Percentiles rank a stretch among this genome's conserved stretches.
These are phyloP conservation scores for Sonneratia alba DNA, from an alignment of 345 rosid genomes.

Conservation along the genomic window DNA sequence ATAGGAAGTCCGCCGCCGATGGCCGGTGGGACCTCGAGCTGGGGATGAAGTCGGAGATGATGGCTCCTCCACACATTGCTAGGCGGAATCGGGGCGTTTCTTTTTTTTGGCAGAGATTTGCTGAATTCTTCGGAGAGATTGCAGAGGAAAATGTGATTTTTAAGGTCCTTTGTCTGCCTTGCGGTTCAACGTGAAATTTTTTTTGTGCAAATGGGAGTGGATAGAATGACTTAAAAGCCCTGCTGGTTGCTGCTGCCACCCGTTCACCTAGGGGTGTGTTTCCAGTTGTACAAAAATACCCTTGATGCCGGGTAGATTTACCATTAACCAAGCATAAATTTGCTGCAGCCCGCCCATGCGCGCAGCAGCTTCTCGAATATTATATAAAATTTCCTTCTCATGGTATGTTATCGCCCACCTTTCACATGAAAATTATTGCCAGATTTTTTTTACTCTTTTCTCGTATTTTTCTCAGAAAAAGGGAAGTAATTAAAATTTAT, in stretches of 20 bases:
- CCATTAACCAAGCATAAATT: not conserved
- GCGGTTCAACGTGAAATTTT: not conserved
- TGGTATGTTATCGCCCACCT: not conserved
- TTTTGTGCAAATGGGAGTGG: not conserved
- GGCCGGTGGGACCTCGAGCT: conserved; percentile 33
- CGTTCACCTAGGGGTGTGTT: not conserved
- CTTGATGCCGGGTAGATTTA: not conserved
- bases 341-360: too few species aligned
- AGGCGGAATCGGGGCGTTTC: not conserved
- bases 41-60: conserved; percentile 66
- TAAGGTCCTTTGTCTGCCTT: not conserved
- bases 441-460: too few species aligned
- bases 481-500: too few species aligned
- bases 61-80: conserved; percentile 99
- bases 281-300: not conserved
- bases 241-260: not conserved
- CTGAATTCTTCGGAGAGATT: not conserved
- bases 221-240: not conserved
- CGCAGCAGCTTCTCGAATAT: too few species aligned
- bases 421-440: not conserved
- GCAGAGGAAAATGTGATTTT: not conserved
- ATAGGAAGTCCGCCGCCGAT: conserved; percentile 41
- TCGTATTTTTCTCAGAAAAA: too few species aligned
- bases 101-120: not conserved
- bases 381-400: too few species aligned